Evolutionary conservation across 257 asterid genomes (phyloP).

Genomic region (Lithospermum erythrorhizon): DNA sequence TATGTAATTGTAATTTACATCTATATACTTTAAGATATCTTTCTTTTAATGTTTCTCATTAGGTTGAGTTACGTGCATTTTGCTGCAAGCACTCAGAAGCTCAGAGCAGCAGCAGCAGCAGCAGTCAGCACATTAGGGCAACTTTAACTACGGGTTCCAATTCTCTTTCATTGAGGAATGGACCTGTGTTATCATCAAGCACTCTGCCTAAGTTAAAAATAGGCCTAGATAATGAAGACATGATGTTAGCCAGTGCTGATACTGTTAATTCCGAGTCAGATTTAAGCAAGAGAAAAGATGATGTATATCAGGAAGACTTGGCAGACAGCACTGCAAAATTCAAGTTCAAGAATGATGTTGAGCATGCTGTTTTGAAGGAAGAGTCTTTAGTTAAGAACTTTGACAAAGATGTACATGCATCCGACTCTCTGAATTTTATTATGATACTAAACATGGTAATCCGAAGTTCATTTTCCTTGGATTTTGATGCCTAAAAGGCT

Average conservation of each 20-base stretch:
- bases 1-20: no score
- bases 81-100: slow-evolving; percentile 86
- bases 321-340: slow-evolving; percentile 24
- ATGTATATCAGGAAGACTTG: slow-evolving; percentile 25
- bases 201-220: slow-evolving; percentile 18
- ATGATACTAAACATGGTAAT: slow-evolving; percentile 73
- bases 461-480: neutral
- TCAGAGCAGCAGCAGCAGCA: slow-evolving; percentile 28
- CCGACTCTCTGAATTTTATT: slow-evolving; percentile 30
- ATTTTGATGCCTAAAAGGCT: neutral
- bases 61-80: slow-evolving; percentile 95
- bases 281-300: slow-evolving; percentile 30
- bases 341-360: slow-evolving; percentile 31
- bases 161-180: slow-evolving; percentile 20
- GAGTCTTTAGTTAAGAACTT: slow-evolving; percentile 22
- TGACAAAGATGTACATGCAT: slow-evolving; percentile 24
- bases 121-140: slow-evolving; percentile 33
- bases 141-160: slow-evolving; percentile 34
- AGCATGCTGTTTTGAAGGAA: slow-evolving; percentile 20
- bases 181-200: slow-evolving; percentile 11
- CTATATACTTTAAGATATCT: slow-evolving; percentile 1
- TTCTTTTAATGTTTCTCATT: slow-evolving; percentile 8
- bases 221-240: slow-evolving; percentile 27
- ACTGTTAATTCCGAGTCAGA: slow-evolving; percentile 21
- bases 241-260: slow-evolving; percentile 17